These are phyloP conservation scores for Alternaria longipes DNA, from an alignment of 2,329 filamentous ascomycete species.

Conservation along the genomic window DNA sequence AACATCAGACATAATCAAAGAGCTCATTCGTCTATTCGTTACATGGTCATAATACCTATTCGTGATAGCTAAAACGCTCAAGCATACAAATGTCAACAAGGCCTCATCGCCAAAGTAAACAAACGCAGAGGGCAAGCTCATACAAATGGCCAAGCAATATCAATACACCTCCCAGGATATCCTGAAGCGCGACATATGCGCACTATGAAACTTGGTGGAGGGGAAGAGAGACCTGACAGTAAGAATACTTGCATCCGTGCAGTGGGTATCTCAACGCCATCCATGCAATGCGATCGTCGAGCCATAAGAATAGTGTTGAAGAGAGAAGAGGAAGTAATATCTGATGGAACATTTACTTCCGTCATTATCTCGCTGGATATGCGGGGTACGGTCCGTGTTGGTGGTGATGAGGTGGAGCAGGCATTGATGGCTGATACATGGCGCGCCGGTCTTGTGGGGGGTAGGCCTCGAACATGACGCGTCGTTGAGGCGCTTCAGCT, in stretches of 20 bases:
- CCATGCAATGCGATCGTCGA: conserved; percentile 44
- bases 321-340: neutral
- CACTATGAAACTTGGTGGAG: conserved; percentile 4
- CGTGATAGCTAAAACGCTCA: neutral
- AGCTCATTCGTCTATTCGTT: conserved; percentile 14
- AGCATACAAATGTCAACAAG: conserved; percentile 3
- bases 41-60: conserved; percentile 13
- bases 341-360: neutral
- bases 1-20: neutral
- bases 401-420: conserved; percentile 33
- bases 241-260: conserved; percentile 7
- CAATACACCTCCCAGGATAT: neutral
- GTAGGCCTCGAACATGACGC: conserved; percentile 50
- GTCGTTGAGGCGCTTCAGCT: conserved; percentile 41
- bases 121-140: neutral
- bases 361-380: conserved; percentile 37
- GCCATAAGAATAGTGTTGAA: conserved; percentile 23
- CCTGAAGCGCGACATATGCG: neutral
- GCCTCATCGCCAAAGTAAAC: neutral
- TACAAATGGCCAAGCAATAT: conserved; percentile 1
- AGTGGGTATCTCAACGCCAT: conserved; percentile 47
- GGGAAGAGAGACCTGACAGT: conserved; percentile 1
- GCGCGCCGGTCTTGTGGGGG: conserved; percentile 36
- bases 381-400: conserved; percentile 40
- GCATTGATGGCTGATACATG: conserved; percentile 33